phyloP scores from a whole-genome alignment of 2,329 filamentous ascomycete species.

The Keithomyces neogunnii region DNA sequence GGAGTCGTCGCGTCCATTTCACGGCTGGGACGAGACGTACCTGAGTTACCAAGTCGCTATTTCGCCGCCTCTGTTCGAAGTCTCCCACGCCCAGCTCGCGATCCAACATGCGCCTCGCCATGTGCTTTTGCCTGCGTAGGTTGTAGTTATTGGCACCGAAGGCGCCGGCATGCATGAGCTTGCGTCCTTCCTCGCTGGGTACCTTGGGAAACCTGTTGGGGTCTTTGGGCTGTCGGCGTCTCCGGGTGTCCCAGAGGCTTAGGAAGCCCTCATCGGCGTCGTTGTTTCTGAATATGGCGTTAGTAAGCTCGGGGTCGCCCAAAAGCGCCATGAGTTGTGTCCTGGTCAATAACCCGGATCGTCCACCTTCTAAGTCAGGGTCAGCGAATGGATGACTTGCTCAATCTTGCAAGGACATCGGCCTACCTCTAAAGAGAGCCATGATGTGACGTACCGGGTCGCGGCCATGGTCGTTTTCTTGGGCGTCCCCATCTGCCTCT shows the following conservation, averaged over 20 bases:
- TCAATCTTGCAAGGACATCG: background rate
- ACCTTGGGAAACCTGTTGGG: constrained; percentile 68
- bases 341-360: constrained; percentile 22
- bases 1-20: background rate
- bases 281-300: constrained; percentile 26
- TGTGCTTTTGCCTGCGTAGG: constrained; percentile 45
- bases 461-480: constrained; percentile 14
- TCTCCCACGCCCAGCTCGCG: constrained; percentile 70
- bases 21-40: constrained; percentile 26
- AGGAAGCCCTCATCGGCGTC: constrained; percentile 26
- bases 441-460: constrained; percentile 27
- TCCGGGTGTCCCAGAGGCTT: constrained; percentile 35
- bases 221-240: constrained; percentile 33
- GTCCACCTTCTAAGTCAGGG: constrained; percentile 14
- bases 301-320: constrained; percentile 27
- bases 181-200: constrained; percentile 66
- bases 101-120: constrained; percentile 66
- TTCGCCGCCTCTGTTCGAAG: constrained; percentile 49
- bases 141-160: constrained; percentile 64
- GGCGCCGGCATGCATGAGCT: constrained; percentile 72
- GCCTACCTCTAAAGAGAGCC: constrained; percentile 21
- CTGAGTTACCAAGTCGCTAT: constrained; percentile 59
- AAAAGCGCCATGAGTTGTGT: constrained; percentile 33
- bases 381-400: background rate
- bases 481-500: constrained; percentile 14